Evolutionary conservation across 352 stramenopile genomes (phyloP), one percentile per base, ranked within the genome.

Genomic region (Phytophthora ramorum): DNA sequence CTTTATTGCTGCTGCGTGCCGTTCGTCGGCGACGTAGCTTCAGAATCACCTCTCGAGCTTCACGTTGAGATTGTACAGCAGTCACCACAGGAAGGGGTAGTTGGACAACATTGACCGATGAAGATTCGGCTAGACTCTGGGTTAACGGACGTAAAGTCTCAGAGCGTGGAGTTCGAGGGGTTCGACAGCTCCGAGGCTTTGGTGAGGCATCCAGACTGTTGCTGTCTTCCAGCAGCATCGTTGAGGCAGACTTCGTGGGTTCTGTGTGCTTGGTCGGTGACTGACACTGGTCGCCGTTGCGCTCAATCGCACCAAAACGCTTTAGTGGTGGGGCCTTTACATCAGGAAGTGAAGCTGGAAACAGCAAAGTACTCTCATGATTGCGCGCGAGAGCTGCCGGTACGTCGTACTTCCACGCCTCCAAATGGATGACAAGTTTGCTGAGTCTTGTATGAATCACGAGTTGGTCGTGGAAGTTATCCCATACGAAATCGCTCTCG

Each of bases 401-500:
- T 12, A 46, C 43, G 17, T 16, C 35, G 30, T 43, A 20, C 16
- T 75, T 81, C 28, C 73, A 59, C 1, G 83, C 81, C 19, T 73
- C 43, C 13, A 92, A 50, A 8, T 26, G 58, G 10, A 92, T 46
- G 6, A 72, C 62, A 17, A 92, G 64, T n/a, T 70, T 79, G 14
- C 78, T 71, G 3, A 90, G 60, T n/a, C 71, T 75, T 1, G 73
- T 87, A 54, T 92, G 79, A 22, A 92, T 69, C 24, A 82, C 71
- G 19, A 92, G 40, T 45, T 87, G 79, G 57, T 92, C 83, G 45
- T 89, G 83, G 50, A 92, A 92, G 26, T 92, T 81, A 28, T 87
- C 67, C 68, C 69, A 86, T 3, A 47, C 68, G 43, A 63, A 85
- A 55, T 90, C 83, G n/a, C 79, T 84, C 32, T 87, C 72, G 10